Evolutionary conservation across 257 asterid species (phyloP).

Genomic region (Nicotiana noctiflora): DNA sequence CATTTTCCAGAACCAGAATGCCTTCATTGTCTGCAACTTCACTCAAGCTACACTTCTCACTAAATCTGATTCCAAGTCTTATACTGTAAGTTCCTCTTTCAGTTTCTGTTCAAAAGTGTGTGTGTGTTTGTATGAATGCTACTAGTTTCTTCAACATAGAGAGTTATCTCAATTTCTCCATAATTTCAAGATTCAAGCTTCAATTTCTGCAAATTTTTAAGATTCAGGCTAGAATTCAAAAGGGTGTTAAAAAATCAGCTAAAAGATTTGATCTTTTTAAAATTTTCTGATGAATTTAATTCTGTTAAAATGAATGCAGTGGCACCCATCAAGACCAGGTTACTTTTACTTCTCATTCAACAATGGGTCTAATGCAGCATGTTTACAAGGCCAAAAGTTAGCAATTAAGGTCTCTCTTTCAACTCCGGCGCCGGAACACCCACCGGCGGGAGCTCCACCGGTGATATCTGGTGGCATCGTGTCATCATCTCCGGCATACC

Average conservation of each 20-base stretch:
- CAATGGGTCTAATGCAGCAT: constrained; percentile 60
- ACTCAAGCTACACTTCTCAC: constrained; percentile 73
- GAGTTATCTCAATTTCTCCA: neutral
- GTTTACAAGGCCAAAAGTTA: constrained; percentile 56
- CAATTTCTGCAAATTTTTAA: neutral
- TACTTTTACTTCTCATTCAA: constrained; percentile 81
- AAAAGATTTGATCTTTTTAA: neutral
- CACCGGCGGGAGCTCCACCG: constrained; percentile 32
- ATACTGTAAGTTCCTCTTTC: constrained; percentile 47
- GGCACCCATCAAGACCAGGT: constrained; percentile 80
- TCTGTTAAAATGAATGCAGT: constrained; percentile 37
- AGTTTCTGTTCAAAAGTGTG: no score
- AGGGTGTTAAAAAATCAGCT: neutral
- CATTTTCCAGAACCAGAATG: constrained; percentile 74
- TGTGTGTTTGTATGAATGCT: neutral
- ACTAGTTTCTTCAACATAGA: neutral
- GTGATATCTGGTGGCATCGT: constrained; percentile 57
- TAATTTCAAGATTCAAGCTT: constrained; percentile 2
- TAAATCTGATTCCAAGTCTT: constrained; percentile 58
- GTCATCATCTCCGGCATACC: constrained; percentile 80
- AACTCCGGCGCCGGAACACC: constrained; percentile 28
- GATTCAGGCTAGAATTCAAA: neutral
- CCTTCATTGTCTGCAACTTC: constrained; percentile 73
- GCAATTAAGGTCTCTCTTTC: constrained; percentile 47
- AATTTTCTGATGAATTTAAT: neutral